phyloP scores from a whole-genome alignment of 2,329 filamentous ascomycete species.

The Aspergillus sp. region DNA sequence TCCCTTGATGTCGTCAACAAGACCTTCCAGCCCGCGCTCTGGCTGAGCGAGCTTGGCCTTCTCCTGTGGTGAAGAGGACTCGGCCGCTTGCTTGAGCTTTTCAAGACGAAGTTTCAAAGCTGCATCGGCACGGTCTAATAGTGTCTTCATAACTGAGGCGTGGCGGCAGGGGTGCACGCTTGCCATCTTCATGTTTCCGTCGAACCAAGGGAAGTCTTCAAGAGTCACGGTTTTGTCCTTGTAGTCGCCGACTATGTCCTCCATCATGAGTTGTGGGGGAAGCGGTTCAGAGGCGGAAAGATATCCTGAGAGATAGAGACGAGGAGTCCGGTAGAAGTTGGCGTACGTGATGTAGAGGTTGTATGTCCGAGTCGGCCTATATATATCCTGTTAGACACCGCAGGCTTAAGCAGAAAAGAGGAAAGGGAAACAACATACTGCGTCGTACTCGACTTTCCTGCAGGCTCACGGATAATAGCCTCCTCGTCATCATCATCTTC shows the following conservation, averaged over 20 bases:
- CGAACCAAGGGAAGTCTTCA: slow-evolving; percentile 95
- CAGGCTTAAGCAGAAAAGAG: not conserved
- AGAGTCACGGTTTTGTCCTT: slow-evolving; percentile 98
- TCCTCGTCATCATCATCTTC: slow-evolving; percentile 96
- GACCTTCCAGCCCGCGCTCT: slow-evolving; percentile 71
- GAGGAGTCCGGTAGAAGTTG: slow-evolving; percentile 92
- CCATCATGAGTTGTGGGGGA: slow-evolving; percentile 84
- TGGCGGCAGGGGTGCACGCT: slow-evolving; percentile 97
- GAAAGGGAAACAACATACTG: slow-evolving; percentile 47
- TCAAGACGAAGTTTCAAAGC: slow-evolving; percentile 85
- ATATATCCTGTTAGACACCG: slow-evolving; percentile 10
- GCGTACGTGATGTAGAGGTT: slow-evolving; percentile 98
- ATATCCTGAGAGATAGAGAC: slow-evolving; percentile 93
- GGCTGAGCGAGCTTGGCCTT: slow-evolving; percentile 18
- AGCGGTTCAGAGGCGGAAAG: slow-evolving; percentile 75
- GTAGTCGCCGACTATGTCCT: slow-evolving; percentile 94
- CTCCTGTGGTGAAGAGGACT: slow-evolving; percentile 39
- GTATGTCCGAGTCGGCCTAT: slow-evolving; percentile 83
- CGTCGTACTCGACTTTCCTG: slow-evolving; percentile 48
- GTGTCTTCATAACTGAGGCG: slow-evolving; percentile 94
- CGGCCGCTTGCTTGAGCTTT: slow-evolving; percentile 69
- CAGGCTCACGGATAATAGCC: slow-evolving; percentile 83
- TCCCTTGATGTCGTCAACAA: slow-evolving; percentile 77
- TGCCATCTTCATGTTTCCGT: slow-evolving; percentile 89
- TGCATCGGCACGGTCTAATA: slow-evolving; percentile 91